A percentile compares a stretch with the other conserved stretches of the same genome.
Evolutionary conservation across 139 green algal species (phyloP).

Genomic region (Diplosphaera chodatii): DNA sequence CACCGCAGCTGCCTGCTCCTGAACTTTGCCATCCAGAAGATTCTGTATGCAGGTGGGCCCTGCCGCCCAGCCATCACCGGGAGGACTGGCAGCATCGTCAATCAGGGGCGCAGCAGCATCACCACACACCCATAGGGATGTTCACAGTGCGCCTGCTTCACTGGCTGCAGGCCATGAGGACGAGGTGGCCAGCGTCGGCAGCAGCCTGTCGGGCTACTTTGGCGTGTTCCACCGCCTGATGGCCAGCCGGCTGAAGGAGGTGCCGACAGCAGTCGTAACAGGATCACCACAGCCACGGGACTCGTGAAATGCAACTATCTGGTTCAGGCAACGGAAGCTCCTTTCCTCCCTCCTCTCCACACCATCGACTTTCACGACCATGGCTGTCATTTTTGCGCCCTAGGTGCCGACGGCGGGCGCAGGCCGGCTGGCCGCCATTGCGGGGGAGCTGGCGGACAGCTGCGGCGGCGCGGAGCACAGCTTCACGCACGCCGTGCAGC

Average conservation of each 20-base stretch:
- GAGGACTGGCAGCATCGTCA: no score
- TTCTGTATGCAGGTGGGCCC: conserved; percentile 57
- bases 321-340: no score
- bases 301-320: no score
- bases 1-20: conserved; percentile 69
- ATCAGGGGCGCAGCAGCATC: no score
- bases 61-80: no score
- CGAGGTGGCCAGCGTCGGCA: conserved; percentile 41
- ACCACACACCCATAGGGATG: no score
- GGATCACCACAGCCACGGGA: no score
- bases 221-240: conserved; percentile 67
- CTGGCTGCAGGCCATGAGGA: conserved; percentile 3
- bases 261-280: no score
- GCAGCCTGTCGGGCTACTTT: conserved; percentile 63
- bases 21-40: conserved; percentile 77
- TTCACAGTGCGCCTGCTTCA: not conserved
- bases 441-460: conserved; percentile 41
- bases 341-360: no score
- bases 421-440: conserved; percentile 16
- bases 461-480: conserved; percentile 56
- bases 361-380: no score
- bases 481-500: conserved; percentile 61
- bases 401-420: conserved; percentile 1
- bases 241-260: conserved; percentile 30
- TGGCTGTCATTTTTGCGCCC: no score